Evolutionary conservation across 139 green algal species (phyloP).

Genomic region (Penium margaritaceum): DNA sequence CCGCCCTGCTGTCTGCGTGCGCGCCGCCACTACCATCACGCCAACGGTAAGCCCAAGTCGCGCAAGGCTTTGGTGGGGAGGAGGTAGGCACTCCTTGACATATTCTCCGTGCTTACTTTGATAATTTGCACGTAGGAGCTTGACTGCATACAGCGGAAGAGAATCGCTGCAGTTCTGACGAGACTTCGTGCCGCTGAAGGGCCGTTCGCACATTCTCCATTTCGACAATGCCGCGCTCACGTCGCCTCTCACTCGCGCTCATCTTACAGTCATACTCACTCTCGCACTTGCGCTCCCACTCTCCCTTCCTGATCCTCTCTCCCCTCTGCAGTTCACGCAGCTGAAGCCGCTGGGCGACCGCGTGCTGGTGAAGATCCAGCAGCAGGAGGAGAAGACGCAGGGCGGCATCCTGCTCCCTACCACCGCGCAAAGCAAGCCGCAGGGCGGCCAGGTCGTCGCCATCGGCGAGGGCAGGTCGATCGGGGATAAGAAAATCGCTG

Average conservation of each 20-base stretch:
- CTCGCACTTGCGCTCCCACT: not conserved
- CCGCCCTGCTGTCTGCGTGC: not conserved
- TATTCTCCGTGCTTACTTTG: not conserved
- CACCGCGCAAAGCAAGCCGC: conserved; percentile 69
- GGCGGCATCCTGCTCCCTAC: conserved; percentile 83
- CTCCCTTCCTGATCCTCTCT: not conserved
- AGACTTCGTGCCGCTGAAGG: not conserved
- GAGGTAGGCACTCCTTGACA: not conserved
- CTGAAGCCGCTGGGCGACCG: conserved; percentile 80
- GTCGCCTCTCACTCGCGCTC: not conserved
- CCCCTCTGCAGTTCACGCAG: conserved; percentile 62
- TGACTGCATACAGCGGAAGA: not conserved
- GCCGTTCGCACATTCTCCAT: not conserved
- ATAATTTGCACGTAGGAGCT: too few relatives aligned
- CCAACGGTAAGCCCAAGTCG: not conserved
- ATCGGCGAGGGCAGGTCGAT: conserved; percentile 37
- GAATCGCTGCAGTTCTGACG: not conserved
- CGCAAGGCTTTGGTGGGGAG: not conserved
- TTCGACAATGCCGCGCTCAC: not conserved
- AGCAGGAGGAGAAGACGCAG: conserved; percentile 67
- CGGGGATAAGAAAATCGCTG: conserved; percentile 42
- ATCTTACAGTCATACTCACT: not conserved
- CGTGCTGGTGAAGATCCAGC: conserved; percentile 78
- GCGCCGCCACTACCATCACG: not conserved
- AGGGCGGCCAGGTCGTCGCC: conserved; percentile 57